phyloP scores from a whole-genome alignment of 2,329 filamentous ascomycete species.

The Fusarium cicatricum region DNA sequence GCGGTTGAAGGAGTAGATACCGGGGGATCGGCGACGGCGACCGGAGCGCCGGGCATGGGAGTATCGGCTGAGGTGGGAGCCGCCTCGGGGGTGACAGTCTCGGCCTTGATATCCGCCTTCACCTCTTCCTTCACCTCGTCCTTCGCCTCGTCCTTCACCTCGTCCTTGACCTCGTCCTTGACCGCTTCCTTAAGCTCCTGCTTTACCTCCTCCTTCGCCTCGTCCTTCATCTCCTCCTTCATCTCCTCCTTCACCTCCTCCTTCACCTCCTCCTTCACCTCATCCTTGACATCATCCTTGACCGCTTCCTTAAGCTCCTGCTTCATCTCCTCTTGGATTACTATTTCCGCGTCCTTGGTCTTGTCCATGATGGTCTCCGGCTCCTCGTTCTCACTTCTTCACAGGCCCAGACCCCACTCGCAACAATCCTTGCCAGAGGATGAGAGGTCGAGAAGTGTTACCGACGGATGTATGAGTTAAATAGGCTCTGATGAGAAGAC shows the following conservation, averaged over 20 bases:
- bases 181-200: slow-evolving; percentile 1
- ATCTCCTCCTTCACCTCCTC: slow-evolving; percentile 31
- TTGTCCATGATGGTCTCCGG: slow-evolving; percentile 29
- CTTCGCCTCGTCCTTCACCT: slow-evolving; percentile 13
- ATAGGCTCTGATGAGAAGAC: background rate
- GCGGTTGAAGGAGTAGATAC: slow-evolving; percentile 7
- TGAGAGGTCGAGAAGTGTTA: background rate
- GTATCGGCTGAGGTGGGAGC: slow-evolving; percentile 16
- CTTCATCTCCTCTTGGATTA: slow-evolving; percentile 27
- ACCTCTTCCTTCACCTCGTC: slow-evolving; percentile 30
- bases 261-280: slow-evolving; percentile 34
- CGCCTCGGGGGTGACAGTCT: slow-evolving; percentile 1
- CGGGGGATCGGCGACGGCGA: slow-evolving; percentile 11
- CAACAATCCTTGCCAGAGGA: slow-evolving; percentile 5
- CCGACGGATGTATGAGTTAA: background rate
- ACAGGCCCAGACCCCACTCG: slow-evolving; percentile 25
- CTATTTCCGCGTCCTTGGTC: slow-evolving; percentile 30
- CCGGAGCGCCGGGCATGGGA: slow-evolving; percentile 12
- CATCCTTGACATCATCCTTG: background rate
- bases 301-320: slow-evolving; percentile 1
- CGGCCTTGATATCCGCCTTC: slow-evolving; percentile 18
- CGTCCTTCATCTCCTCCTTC: slow-evolving; percentile 25
- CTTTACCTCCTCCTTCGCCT: slow-evolving; percentile 27
- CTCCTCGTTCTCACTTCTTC: slow-evolving; percentile 7
- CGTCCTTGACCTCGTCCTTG: slow-evolving; percentile 3